Conservation (phyloP, 2,329 filamentous ascomycete genomes). For the Acephala macrosclerotiorum region DNA sequence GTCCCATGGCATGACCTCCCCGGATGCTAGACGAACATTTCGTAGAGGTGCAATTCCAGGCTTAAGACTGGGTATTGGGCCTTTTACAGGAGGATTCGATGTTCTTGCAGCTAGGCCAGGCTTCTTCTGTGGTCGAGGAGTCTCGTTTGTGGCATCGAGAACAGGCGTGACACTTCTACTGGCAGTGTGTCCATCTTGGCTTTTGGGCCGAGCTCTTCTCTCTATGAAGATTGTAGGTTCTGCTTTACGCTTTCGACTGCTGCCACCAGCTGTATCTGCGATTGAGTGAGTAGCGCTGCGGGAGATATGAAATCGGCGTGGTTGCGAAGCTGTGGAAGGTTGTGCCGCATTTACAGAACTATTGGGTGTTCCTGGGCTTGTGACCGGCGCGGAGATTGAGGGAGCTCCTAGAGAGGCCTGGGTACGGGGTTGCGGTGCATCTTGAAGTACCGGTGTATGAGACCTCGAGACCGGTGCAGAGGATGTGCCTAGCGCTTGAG, state of each 20-base stretch:
- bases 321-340: conserved; percentile 39
- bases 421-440: neutral
- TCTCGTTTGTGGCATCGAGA: neutral
- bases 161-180: neutral
- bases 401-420: too few species aligned
- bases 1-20: conserved; percentile 49
- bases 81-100: conserved; percentile 20
- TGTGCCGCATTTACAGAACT: conserved; percentile 5
- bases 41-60: conserved; percentile 16
- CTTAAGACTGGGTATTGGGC: conserved; percentile 27
- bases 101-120: conserved; percentile 36
- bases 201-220: conserved; percentile 49
- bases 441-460: too few species aligned
- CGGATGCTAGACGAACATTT: conserved; percentile 45
- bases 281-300: conserved; percentile 46
- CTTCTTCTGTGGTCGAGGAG: conserved; percentile 35
- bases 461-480: conserved; percentile 2
- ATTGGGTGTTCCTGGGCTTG: neutral
- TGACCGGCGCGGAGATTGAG: neutral
- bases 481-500: conserved; percentile 15
- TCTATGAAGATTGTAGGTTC: conserved; percentile 62
- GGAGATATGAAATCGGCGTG: conserved; percentile 64
- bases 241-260: conserved; percentile 32
- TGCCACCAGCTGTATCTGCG: neutral
- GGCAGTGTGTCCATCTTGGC: conserved; percentile 11